Base-by-base conservation (phyloP, 116 monocot species). In the Zostera marina region DNA sequence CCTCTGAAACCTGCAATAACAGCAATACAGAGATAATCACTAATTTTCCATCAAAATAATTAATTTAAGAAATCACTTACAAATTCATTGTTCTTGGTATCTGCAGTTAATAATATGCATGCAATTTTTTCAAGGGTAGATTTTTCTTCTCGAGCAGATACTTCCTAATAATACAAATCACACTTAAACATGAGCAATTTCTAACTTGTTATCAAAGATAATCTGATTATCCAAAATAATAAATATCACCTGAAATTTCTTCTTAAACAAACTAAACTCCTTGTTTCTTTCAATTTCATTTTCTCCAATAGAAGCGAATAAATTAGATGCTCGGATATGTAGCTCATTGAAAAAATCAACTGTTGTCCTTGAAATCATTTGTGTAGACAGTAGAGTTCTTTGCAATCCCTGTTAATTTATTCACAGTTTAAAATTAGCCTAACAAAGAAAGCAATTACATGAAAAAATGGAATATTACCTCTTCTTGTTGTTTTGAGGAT, bases 321-420 rank as follows among this genome's bases (percentile, higher is more conserved):
- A 53, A 45, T 53, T 72, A 47, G 70, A 72, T 12, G 49, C 72
- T 52, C 52, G 65, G 14, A 8, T 51, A 15, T 62, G 58, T 4
- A 82, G 42, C 48, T 79, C 74, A 68, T 70, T 46, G n/a, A 79
- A 88, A 62, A 79, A 82, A 66, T 76, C 69, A 43, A 74, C 22
- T 22, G 76, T 74, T 41, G 61, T 61, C 63, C 62, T 72, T 41
- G 82, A 82, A 22, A 87, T 79, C 45, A 47, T 60, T 62, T 71
- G 74, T 67, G 79, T 76, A 41, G 69, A 70, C 25, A 49, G 44
- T 52, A 88, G 77, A 60, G 44, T 79, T 51, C 74, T 67, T 59
- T 72, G 68, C 53, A 82, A 46, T 59, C 68, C 70, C 88, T 88
- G 44, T 22, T 11, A 51, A 47, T 58, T 47, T 40, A 22, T 38